Conservation (phyloP, 2,329 filamentous ascomycete genomes). For the Phaeomoniella chlamydospora region DNA sequence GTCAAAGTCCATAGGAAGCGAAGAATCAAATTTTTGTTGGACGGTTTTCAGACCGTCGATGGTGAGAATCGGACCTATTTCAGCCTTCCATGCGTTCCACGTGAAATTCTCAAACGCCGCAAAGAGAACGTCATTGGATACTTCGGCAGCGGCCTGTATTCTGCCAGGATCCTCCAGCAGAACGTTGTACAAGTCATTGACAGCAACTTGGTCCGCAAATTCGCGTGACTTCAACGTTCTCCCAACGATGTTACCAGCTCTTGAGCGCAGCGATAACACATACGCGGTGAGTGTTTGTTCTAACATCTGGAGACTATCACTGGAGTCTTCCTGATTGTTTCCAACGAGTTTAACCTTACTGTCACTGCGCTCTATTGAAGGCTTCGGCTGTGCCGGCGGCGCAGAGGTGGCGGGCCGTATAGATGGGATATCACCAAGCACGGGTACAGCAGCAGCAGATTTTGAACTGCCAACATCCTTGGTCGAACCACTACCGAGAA, state of each 20-base stretch:
- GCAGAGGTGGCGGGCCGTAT: constrained; percentile 20
- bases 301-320: constrained; percentile 56
- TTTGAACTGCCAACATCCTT: constrained; percentile 20
- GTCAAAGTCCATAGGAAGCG: constrained; percentile 33
- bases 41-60: constrained; percentile 56
- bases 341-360: not conserved
- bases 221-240: constrained; percentile 57
- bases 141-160: constrained; percentile 58
- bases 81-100: constrained; percentile 72
- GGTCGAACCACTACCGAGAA: constrained; percentile 47
- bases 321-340: constrained; percentile 27
- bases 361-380: constrained; percentile 17
- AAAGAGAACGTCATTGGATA: constrained; percentile 72
- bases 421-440: constrained; percentile 27
- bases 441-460: constrained; percentile 18
- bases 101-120: constrained; percentile 90
- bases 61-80: constrained; percentile 74
- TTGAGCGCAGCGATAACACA: constrained; percentile 64
- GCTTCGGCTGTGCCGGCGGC: constrained; percentile 21
- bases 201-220: constrained; percentile 58
- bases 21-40: constrained; percentile 36
- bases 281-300: constrained; percentile 81
- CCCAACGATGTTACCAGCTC: constrained; percentile 77
- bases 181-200: constrained; percentile 84
- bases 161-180: constrained; percentile 73